Percentiles rank a stretch among this genome's conserved stretches.
These are phyloP conservation scores for Dactylella cylindrospora DNA, from an alignment of 2,329 filamentous ascomycete genomes.

Conservation along the genomic window DNA sequence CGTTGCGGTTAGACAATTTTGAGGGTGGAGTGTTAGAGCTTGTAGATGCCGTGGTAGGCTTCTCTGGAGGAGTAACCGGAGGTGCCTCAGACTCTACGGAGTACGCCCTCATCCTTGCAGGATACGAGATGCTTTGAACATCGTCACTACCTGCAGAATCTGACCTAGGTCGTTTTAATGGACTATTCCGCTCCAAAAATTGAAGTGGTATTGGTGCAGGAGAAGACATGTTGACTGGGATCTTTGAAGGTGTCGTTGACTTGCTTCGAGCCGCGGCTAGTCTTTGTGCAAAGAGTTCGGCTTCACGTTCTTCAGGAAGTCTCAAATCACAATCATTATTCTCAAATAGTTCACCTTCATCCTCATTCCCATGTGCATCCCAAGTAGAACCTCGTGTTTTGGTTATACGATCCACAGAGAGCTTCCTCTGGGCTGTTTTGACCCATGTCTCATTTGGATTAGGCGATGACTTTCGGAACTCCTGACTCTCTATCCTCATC, in stretches of 20 bases:
- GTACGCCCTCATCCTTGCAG: constrained; percentile 30
- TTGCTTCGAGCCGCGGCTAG: constrained; percentile 55
- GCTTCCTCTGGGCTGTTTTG: constrained; percentile 51
- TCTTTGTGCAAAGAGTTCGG: constrained; percentile 61
- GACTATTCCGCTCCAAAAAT: constrained; percentile 72
- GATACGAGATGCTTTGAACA: constrained; percentile 46
- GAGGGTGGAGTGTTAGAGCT: constrained; percentile 23
- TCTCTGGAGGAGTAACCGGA: constrained; percentile 48
- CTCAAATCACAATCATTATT: constrained; percentile 70
- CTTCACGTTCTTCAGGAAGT: constrained; percentile 71
- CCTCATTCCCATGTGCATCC: constrained; percentile 46
- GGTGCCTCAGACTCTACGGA: constrained; percentile 27
- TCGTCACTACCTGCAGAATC: constrained; percentile 46
- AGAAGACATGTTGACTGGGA: constrained; percentile 80
- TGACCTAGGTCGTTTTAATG: constrained; percentile 58
- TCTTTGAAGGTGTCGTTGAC: constrained; percentile 63
- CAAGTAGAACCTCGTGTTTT: constrained; percentile 50
- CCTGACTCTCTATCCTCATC: constrained; percentile 43
- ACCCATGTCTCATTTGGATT: constrained; percentile 64
- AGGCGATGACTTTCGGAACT: constrained; percentile 39
- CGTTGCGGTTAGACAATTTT: constrained; percentile 13
- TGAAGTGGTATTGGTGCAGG: constrained; percentile 72
- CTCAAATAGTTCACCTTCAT: constrained; percentile 53
- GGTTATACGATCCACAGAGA: constrained; percentile 44
- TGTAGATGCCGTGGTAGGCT: constrained; percentile 7